These are phyloP conservation scores for Hypseocharis bilobata DNA, from an alignment of 441 rosid genomes.

Conservation along the genomic window DNA sequence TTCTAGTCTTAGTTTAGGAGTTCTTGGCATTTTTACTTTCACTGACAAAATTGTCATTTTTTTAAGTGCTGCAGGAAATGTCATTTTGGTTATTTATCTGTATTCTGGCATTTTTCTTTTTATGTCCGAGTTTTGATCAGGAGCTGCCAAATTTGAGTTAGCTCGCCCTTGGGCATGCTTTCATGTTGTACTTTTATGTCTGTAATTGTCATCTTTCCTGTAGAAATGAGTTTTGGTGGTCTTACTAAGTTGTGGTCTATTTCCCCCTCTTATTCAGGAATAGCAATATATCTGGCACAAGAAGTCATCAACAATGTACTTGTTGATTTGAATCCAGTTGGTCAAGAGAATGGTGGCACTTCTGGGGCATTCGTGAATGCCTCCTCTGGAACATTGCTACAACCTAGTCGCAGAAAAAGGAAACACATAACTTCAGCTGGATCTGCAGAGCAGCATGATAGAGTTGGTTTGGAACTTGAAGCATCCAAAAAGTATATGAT, in stretches of 20 bases:
- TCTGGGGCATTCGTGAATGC: conserved; percentile 27
- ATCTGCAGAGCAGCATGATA: conserved; percentile 35
- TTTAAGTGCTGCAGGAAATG: no score
- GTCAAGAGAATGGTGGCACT: conserved; percentile 25
- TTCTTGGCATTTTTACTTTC: no score
- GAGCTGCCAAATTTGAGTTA: not conserved
- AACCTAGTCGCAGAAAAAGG: conserved; percentile 48
- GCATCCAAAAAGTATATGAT: conserved; percentile 23
- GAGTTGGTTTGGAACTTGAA: conserved; percentile 33
- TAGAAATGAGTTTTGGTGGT: conserved; percentile 13
- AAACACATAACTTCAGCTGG: conserved; percentile 37
- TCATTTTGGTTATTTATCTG: no score
- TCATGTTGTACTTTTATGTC: not conserved
- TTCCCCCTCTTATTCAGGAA: conserved; percentile 39
- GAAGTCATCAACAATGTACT: conserved; percentile 46
- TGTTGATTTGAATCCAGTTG: conserved; percentile 39
- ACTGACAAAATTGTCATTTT: no score
- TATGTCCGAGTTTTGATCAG: not conserved
- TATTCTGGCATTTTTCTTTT: not conserved
- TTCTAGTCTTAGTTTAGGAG: no score
- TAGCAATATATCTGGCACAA: conserved; percentile 55
- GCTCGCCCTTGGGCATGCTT: not conserved
- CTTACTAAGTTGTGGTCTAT: conserved; percentile 17
- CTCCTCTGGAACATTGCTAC: conserved; percentile 25
- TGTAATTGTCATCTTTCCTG: not conserved